These are phyloP conservation scores for Colletotrichum truncatum DNA, from an alignment of 2,329 filamentous ascomycete genomes.

Conservation along the genomic window DNA sequence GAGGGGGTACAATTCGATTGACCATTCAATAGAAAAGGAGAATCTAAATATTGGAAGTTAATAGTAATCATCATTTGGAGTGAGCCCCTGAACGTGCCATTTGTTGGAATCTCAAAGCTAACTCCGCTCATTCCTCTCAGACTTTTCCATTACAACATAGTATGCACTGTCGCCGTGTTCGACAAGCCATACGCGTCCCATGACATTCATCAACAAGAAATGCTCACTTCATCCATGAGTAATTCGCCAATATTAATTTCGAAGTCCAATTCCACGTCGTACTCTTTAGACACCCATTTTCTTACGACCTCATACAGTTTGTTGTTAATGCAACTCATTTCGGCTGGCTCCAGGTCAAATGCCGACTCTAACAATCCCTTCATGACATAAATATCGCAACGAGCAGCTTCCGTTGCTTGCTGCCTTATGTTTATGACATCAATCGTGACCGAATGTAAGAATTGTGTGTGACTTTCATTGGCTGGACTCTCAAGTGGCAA, in stretches of 20 bases:
- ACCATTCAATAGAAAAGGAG: too few relatives aligned
- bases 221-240: neutral
- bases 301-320: constrained; percentile 18
- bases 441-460: neutral
- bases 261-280: constrained; percentile 9
- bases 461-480: neutral
- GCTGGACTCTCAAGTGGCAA: constrained; percentile 5
- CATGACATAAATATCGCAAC: constrained; percentile 13
- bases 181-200: neutral
- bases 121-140: neutral
- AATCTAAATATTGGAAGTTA: too few relatives aligned
- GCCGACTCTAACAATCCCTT: constrained; percentile 6
- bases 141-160: neutral
- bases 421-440: neutral
- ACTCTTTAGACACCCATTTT: constrained; percentile 5
- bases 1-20: too few relatives aligned
- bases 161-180: neutral
- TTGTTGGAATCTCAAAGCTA: too few relatives aligned
- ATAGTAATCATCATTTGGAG: too few relatives aligned
- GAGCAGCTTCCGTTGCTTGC: neutral
- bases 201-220: neutral
- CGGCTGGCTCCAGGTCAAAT: neutral
- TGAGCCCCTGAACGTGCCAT: too few relatives aligned
- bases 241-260: constrained; percentile 28
- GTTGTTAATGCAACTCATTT: constrained; percentile 7